These are phyloP conservation scores for Blastobotrys chiropterorum DNA, from an alignment of 805 yeast species.

Conservation along the genomic window DNA sequence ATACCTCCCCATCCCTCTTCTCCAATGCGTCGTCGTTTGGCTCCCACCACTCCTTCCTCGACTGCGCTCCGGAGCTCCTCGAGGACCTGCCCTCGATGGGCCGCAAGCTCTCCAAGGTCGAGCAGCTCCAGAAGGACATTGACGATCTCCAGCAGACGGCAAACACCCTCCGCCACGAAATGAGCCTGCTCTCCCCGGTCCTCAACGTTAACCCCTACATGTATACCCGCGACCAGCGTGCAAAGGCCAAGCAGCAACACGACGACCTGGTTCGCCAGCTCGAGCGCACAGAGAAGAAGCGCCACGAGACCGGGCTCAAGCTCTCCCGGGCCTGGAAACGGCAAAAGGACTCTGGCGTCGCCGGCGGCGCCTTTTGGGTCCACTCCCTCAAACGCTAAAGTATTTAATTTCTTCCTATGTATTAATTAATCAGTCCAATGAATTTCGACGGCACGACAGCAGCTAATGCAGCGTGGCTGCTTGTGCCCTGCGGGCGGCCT, in stretches of 20 bases:
- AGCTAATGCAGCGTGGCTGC: background rate
- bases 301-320: constrained; percentile 15
- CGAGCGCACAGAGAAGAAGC: constrained; percentile 13
- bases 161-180: constrained; percentile 1
- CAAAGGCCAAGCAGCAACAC: background rate
- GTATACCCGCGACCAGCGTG: constrained; percentile 4
- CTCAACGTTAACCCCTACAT: background rate
- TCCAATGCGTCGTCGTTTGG: background rate
- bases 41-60: background rate
- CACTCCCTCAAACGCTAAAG: constrained; percentile 2
- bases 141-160: constrained; percentile 6
- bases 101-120: constrained; percentile 4
- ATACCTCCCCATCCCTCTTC: background rate
- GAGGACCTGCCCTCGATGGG: background rate
- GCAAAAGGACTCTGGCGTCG: constrained; percentile 12
- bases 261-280: constrained; percentile 8
- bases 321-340: constrained; percentile 16
- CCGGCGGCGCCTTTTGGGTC: constrained; percentile 16
- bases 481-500: background rate
- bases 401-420: background rate
- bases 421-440: constrained; percentile 3
- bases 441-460: too few species aligned
- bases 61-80: background rate
- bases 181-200: constrained; percentile 2
- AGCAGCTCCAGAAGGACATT: constrained; percentile 7